phyloP scores from a whole-genome alignment of 2,329 filamentous ascomycete genomes.

The Penicillium sp. region DNA sequence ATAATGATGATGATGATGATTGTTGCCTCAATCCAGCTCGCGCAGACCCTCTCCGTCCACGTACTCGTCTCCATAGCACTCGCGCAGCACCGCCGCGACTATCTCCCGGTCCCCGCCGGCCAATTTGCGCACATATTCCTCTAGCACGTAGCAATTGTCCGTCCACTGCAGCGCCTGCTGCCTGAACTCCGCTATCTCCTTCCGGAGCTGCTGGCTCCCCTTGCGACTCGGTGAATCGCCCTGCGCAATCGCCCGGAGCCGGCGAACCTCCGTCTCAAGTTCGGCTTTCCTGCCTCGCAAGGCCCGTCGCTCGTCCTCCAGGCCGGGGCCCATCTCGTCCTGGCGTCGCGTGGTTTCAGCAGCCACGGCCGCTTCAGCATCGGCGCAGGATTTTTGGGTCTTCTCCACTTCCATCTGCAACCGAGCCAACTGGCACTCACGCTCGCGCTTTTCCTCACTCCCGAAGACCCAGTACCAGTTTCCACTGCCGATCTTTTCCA shows the following conservation, averaged over 20 bases:
- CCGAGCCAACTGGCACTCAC: slow-evolving; percentile 34
- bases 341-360: slow-evolving; percentile 34
- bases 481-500: slow-evolving; percentile 68
- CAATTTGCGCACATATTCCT: slow-evolving; percentile 40
- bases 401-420: slow-evolving; percentile 32
- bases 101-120: slow-evolving; percentile 45
- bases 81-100: slow-evolving; percentile 44
- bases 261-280: slow-evolving; percentile 32
- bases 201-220: slow-evolving; percentile 31
- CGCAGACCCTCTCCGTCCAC: slow-evolving; percentile 53
- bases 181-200: slow-evolving; percentile 35
- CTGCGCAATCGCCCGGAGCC: slow-evolving; percentile 37
- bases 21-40: slow-evolving; percentile 32
- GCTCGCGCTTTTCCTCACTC: slow-evolving; percentile 54
- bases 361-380: slow-evolving; percentile 37
- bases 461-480: slow-evolving; percentile 71
- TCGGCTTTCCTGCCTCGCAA: slow-evolving; percentile 23
- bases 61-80: slow-evolving; percentile 55
- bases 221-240: slow-evolving; percentile 32
- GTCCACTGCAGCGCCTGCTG: slow-evolving; percentile 40
- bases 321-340: slow-evolving; percentile 22
- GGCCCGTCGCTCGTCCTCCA: slow-evolving; percentile 19
- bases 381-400: slow-evolving; percentile 28
- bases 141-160: slow-evolving; percentile 46
- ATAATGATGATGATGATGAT: neutral